phyloP scores from a whole-genome alignment of 352 stramenopile species.

The Halophytophthora batemanensis region DNA sequence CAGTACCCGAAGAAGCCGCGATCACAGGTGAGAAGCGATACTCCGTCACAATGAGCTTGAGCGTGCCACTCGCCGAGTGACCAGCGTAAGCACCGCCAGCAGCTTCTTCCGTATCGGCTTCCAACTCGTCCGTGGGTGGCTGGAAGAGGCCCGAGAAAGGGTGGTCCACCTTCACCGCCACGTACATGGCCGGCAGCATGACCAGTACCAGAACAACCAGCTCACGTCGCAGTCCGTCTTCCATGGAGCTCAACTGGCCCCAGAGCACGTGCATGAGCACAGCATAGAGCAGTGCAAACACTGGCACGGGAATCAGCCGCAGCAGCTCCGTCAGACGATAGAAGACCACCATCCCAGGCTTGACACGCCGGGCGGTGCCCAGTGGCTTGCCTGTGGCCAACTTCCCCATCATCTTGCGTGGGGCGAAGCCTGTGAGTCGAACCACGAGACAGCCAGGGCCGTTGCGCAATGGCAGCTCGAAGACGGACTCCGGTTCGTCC shows the following conservation, averaged over 20 bases:
- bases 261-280: conserved; percentile 61
- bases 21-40: conserved; percentile 49
- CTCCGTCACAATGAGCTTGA: conserved; percentile 77
- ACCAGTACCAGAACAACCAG: conserved; percentile 60
- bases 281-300: conserved; percentile 77
- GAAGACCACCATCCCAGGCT: conserved; percentile 24
- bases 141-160: conserved; percentile 65
- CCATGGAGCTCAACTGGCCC: conserved; percentile 32
- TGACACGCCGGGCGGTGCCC: conserved; percentile 11
- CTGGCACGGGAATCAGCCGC: conserved; percentile 48
- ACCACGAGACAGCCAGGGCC: conserved; percentile 58
- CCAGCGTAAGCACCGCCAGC: conserved; percentile 17
- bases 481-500: conserved; percentile 48
- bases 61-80: conserved; percentile 25
- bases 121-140: conserved; percentile 23
- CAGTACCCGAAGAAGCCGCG: conserved; percentile 1
- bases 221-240: conserved; percentile 46
- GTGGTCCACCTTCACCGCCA: conserved; percentile 71
- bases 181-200: conserved; percentile 61
- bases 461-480: conserved; percentile 56
- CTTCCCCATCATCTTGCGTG: conserved; percentile 39
- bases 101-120: conserved; percentile 19
- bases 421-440: conserved; percentile 53
- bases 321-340: conserved; percentile 38
- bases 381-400: conserved; percentile 25